Conservation (phyloP, 306 rosid species). For the Benincasa hispida region DNA sequence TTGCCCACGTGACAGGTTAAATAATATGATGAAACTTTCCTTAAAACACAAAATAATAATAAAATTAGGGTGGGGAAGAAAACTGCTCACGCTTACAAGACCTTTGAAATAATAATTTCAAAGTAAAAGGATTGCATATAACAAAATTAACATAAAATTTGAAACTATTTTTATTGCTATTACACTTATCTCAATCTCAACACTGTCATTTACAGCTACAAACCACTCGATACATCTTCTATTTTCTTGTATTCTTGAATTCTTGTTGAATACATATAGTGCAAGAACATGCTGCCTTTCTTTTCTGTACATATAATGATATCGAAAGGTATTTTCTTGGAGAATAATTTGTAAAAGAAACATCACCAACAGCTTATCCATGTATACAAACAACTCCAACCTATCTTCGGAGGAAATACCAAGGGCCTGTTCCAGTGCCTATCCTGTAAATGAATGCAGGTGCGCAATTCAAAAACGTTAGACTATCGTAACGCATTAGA, state of each 20-base stretch:
- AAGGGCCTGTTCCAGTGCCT: conserved; percentile 95
- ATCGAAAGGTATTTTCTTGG: neutral
- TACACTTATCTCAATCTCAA: neutral
- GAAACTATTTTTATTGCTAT: neutral
- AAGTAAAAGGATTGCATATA: neutral
- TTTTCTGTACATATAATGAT: neutral
- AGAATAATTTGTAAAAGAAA: neutral
- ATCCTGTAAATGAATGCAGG: conserved; percentile 36
- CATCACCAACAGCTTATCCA: neutral
- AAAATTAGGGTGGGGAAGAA: too few species aligned
- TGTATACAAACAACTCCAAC: neutral
- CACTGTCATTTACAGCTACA: neutral
- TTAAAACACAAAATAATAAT: too few species aligned
- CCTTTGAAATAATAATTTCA: neutral
- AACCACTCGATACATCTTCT: neutral
- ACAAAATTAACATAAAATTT: too few species aligned
- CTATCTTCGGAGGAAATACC: conserved; percentile 55
- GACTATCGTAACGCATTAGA: neutral
- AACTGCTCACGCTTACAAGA: neutral
- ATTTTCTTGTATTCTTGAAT: neutral
- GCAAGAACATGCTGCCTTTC: neutral
- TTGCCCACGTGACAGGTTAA: too few species aligned
- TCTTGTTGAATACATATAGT: neutral
- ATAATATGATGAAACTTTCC: too few species aligned
- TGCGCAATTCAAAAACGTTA: neutral